Evolutionary conservation across 306 rosid genomes (phyloP).

Genomic region (Aeschynomene evenia): DNA sequence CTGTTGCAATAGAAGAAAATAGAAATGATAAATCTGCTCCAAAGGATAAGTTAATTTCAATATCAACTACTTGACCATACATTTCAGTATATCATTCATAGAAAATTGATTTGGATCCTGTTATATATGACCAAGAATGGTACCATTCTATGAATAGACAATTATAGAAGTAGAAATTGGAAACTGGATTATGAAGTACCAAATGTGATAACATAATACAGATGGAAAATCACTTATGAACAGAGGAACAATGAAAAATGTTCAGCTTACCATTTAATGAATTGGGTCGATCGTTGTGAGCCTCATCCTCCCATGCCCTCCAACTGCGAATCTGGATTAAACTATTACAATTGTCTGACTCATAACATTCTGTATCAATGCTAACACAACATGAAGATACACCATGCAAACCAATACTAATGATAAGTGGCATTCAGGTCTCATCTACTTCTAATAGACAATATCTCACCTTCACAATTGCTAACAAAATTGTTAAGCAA

Average conservation of each 20-base stretch:
- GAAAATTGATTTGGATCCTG: no score
- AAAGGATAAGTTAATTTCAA: neutral
- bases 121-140: no score
- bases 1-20: constrained; percentile 42
- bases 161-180: no score
- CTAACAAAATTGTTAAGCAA: constrained; percentile 74
- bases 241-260: neutral
- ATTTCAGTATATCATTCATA: no score
- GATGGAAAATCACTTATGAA: neutral
- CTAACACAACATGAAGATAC: no score
- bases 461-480: constrained; percentile 64
- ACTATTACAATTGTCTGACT: neutral
- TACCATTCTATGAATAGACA: no score
- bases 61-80: neutral
- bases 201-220: no score
- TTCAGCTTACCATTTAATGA: constrained; percentile 50
- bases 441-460: neutral
- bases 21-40: neutral
- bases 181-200: no score
- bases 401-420: no score
- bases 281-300: constrained; percentile 48
- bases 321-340: constrained; percentile 64
- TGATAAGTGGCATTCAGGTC: neutral
- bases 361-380: no score
- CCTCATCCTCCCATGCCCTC: constrained; percentile 78